Conservation (phyloP, 768 basidiomycete genomes). For the Agaricus subrufescens region DNA sequence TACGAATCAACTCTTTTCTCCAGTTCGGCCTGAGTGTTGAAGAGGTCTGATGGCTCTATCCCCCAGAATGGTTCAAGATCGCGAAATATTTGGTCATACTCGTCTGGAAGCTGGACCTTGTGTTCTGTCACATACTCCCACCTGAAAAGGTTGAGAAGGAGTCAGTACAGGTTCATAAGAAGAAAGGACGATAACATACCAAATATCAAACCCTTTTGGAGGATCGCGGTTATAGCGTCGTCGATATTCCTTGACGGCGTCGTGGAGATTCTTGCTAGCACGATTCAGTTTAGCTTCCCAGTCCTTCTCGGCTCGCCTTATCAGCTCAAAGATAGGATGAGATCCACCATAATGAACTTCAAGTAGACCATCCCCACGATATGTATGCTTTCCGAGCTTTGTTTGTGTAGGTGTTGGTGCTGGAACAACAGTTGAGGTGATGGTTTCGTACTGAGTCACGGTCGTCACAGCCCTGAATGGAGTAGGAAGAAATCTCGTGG, state of each 20-base stretch:
- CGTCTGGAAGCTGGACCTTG: constrained; percentile 76
- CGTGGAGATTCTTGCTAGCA: constrained; percentile 71
- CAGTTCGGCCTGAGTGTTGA: constrained; percentile 29
- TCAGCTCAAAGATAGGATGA: constrained; percentile 78
- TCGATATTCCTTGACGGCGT: constrained; percentile 75
- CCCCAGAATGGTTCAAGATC: constrained; percentile 87
- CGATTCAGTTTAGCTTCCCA: constrained; percentile 54
- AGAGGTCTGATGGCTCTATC: constrained; percentile 40
- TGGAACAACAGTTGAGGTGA: background rate
- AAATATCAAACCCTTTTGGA: constrained; percentile 83
- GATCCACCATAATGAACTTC: constrained; percentile 33
- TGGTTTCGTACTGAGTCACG: background rate
- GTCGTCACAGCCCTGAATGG: constrained; percentile 3
- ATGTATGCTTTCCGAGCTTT: constrained; percentile 25
- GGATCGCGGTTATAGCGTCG: constrained; percentile 73
- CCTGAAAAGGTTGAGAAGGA: constrained; percentile 20
- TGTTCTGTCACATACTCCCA: constrained; percentile 60
- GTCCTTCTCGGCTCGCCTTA: constrained; percentile 61
- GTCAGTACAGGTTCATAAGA: too few relatives aligned
- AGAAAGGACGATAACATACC: constrained; percentile 44
- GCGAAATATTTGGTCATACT: constrained; percentile 70
- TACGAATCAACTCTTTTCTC: constrained; percentile 36
- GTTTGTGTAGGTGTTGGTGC: background rate
- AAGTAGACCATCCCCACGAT: constrained; percentile 34
- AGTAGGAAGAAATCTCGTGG: background rate